Conservation (phyloP, 1,284 basidiomycete species). For the Trametes pubescens region DNA sequence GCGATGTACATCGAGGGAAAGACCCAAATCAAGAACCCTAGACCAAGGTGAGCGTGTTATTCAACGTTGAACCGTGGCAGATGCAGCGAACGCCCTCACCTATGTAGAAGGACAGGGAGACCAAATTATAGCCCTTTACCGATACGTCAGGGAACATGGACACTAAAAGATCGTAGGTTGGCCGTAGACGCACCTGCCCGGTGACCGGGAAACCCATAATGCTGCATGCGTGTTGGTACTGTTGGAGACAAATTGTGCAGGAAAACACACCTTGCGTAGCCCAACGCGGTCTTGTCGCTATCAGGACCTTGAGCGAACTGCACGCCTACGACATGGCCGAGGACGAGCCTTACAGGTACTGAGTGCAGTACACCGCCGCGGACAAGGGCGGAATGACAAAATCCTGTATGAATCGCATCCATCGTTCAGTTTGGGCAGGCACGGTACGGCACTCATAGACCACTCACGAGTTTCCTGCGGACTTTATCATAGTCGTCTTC, state of each 20-base stretch:
- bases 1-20: conserved; percentile 74
- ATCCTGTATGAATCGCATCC: conserved; percentile 49
- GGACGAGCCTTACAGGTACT: conserved; percentile 55
- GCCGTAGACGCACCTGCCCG: conserved; percentile 54
- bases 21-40: conserved; percentile 69
- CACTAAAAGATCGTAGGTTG: background rate
- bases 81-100: conserved; percentile 44
- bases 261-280: conserved; percentile 65
- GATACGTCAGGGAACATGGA: background rate
- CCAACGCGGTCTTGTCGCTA: conserved; percentile 73
- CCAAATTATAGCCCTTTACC: conserved; percentile 64
- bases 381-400: conserved; percentile 65
- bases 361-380: conserved; percentile 72
- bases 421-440: no score
- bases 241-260: no score
- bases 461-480: conserved; percentile 61
- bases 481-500: conserved; percentile 66
- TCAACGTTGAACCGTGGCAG: background rate
- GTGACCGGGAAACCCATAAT: conserved; percentile 73
- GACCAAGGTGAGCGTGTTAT: background rate
- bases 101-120: conserved; percentile 72
- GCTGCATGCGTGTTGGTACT: conserved; percentile 40
- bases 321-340: background rate
- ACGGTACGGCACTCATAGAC: no score
- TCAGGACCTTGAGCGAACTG: background rate